A percentile compares a stretch with the other conserved stretches of the same genome.
Conservation (phyloP, 352 stramenopile genomes). For the Globisporangium orthogonon region DNA sequence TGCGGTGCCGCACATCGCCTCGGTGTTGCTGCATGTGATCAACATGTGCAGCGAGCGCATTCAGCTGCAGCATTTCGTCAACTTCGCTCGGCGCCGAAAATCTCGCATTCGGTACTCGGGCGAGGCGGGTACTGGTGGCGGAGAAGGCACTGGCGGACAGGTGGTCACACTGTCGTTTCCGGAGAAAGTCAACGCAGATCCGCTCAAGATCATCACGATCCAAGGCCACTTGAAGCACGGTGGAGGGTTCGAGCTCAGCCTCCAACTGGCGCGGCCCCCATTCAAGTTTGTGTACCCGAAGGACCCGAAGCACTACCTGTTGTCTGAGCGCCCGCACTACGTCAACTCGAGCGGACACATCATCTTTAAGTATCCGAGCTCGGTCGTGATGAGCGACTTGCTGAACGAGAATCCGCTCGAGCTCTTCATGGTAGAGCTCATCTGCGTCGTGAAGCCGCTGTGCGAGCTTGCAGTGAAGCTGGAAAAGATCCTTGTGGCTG, state of each 20-base stretch:
- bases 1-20: constrained; percentile 65
- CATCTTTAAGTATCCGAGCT: constrained; percentile 79
- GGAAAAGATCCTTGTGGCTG: constrained; percentile 57
- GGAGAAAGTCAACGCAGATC: constrained; percentile 79
- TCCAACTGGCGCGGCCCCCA: constrained; percentile 51
- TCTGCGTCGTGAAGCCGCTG: constrained; percentile 83
- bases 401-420: constrained; percentile 81
- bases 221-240: constrained; percentile 75
- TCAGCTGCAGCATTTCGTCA: constrained; percentile 83
- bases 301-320: constrained; percentile 42
- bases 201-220: constrained; percentile 70
- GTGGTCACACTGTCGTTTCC: constrained; percentile 84
- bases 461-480: constrained; percentile 80
- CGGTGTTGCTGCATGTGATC: constrained; percentile 75
- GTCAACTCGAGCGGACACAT: constrained; percentile 68
- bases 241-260: constrained; percentile 70
- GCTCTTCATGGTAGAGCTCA: constrained; percentile 84
- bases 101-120: constrained; percentile 81
- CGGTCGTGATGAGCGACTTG: constrained; percentile 54
- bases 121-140: constrained; percentile 49
- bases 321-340: constrained; percentile 62
- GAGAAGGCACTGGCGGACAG: constrained; percentile 64
- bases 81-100: constrained; percentile 78
- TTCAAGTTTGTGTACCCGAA: constrained; percentile 72
- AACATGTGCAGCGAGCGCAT: constrained; percentile 82